Evolutionary conservation across 2,329 filamentous ascomycete genomes (phyloP).

Genomic region (Botrytis paeoniae): DNA sequence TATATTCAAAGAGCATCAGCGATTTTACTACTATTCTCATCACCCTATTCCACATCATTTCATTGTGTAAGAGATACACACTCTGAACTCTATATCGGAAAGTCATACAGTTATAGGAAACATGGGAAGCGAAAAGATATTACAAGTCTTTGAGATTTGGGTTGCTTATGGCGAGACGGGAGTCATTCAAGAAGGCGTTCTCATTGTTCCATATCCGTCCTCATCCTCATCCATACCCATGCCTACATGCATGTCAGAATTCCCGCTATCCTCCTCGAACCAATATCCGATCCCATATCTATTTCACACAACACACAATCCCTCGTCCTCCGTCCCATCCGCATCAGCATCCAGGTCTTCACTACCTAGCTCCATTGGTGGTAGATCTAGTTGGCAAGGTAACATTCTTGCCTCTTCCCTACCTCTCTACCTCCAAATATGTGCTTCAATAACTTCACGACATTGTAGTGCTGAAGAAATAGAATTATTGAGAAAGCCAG

Average conservation of each 20-base stretch:
- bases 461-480: background rate
- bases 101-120: background rate
- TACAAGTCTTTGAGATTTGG: slow-evolving; percentile 12
- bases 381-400: slow-evolving; percentile 10
- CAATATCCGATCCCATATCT: background rate
- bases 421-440: slow-evolving; percentile 4
- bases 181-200: slow-evolving; percentile 6
- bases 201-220: background rate
- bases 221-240: background rate
- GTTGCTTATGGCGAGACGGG: background rate
- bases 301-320: background rate
- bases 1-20: background rate
- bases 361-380: background rate
- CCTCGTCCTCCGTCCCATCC: background rate
- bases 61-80: background rate
- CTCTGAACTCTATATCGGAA: background rate
- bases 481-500: background rate
- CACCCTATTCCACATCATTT: background rate
- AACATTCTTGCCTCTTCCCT: slow-evolving; percentile 8
- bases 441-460: background rate
- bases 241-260: background rate
- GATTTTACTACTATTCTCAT: background rate
- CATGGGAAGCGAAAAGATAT: background rate
- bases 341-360: background rate
- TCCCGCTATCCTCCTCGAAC: background rate